Percentiles rank a stretch among this genome's conserved stretches.
Evolutionary conservation across 2,329 filamentous ascomycete genomes (phyloP).

Genomic region (Ophiostoma piceae): DNA sequence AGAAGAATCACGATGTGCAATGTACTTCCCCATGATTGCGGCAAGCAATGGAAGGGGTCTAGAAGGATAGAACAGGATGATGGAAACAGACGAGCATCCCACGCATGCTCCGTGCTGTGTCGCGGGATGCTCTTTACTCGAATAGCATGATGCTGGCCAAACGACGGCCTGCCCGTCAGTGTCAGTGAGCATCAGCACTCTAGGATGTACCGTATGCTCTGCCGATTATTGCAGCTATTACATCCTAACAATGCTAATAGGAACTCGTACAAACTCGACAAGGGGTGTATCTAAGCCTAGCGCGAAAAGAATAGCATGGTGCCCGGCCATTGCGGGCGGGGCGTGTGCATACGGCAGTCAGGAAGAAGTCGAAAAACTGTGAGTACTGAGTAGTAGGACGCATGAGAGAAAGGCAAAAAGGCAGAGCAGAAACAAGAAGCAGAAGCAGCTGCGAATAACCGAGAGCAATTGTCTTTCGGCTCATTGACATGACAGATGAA

Average conservation of each 20-base stretch:
- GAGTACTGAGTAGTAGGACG: neutral
- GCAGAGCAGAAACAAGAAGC: neutral
- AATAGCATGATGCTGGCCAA: neutral
- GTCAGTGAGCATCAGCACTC: neutral
- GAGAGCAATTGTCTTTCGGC: neutral
- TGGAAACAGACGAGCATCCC: neutral
- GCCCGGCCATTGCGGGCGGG: slow-evolving; percentile 1
- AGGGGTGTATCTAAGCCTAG: neutral
- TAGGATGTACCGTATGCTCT: neutral
- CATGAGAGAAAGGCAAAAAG: neutral
- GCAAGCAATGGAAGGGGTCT: neutral
- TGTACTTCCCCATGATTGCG: neutral
- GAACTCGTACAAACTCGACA: neutral
- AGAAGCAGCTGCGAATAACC: neutral
- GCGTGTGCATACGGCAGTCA: slow-evolving; percentile 8
- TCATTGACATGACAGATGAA: slow-evolving; percentile 3
- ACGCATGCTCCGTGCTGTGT: neutral
- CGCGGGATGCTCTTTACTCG: neutral
- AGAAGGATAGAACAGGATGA: neutral
- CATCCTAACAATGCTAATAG: neutral
- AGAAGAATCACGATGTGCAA: neutral
- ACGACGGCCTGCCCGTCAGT: neutral
- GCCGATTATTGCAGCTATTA: neutral
- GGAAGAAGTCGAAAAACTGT: neutral
- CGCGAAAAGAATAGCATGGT: slow-evolving; percentile 1